Percentiles rank a stretch among this genome's conserved stretches.
These are phyloP conservation scores for Colletotrichum melonis DNA, from an alignment of 2,329 filamentous ascomycete genomes.

Conservation along the genomic window DNA sequence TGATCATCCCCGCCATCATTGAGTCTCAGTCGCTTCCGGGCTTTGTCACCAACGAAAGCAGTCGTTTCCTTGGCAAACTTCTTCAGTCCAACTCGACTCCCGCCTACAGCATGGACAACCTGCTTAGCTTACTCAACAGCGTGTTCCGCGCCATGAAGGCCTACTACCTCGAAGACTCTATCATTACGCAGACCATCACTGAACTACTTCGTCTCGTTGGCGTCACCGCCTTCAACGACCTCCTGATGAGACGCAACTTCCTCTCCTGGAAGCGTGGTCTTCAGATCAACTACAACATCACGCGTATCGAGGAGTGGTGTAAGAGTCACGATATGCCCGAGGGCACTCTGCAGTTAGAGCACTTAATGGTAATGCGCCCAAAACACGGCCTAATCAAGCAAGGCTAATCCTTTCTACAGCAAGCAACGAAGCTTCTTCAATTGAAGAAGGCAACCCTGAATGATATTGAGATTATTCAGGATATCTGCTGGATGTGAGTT, in stretches of 20 bases:
- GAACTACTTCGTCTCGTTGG: conserved; percentile 93
- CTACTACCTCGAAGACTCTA: conserved; percentile 95
- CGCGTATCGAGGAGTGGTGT: conserved; percentile 99
- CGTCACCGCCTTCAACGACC: conserved; percentile 97
- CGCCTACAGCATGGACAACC: conserved; percentile 99
- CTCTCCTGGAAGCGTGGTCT: conserved; percentile 98
- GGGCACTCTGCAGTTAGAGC: conserved; percentile 95
- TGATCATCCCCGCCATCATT: conserved; percentile 99
- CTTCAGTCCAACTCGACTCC: conserved; percentile 89
- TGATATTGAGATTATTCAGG: conserved; percentile 99
- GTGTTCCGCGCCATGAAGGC: conserved; percentile 99
- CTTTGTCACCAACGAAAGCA: conserved; percentile 98
- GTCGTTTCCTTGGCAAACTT: conserved; percentile 97
- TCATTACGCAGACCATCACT: conserved; percentile 94
- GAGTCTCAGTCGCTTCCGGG: conserved; percentile 98
- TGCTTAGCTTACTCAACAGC: conserved; percentile 94
- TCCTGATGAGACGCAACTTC: conserved; percentile 98
- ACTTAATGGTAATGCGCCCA: conserved; percentile 81
- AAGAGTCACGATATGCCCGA: conserved; percentile 99
- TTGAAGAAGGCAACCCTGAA: conserved; percentile 99
- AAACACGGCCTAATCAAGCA: no score
- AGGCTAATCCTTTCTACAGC: conserved; percentile 59
- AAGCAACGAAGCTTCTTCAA: conserved; percentile 98
- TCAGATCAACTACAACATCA: conserved; percentile 99
- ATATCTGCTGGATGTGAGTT: conserved; percentile 99